Evolutionary conservation across 345 rosid species (phyloP), one percentile per base, ranked within the genome.

Genomic region (Gossypium stocksii): DNA sequence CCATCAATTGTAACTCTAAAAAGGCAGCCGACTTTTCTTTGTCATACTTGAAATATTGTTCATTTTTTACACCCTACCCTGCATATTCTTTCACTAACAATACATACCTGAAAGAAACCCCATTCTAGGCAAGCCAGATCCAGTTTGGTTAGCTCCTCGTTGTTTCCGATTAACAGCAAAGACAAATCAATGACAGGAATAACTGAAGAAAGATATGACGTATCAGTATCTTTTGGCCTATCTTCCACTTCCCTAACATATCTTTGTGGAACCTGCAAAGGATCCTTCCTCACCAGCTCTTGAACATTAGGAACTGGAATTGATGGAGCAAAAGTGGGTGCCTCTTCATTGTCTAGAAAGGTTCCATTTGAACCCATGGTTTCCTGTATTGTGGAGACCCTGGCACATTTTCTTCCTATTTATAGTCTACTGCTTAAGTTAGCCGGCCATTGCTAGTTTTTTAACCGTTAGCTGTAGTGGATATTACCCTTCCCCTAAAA

Each of bases 241-340:
- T 76, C 79, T 65, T 84, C 77, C 19, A 44, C 29, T 25, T 44
- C 58, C 60, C 83, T 74, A 38, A 79, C 22, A 15, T 81, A 66
- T 75, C 80, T 79, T 57, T 77, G 66, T 65, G 80, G 83, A 72
- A 77, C 75, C 12, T 75, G 72, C 17, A 65, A 41, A 63, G 82
- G 87, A 14, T 77, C 61, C n/a, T 23, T 45, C 74, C 68, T 76
- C 22, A 59, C 78, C 74, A 81, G 54, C 53, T 81, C 85, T 73
- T 72, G 86, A 48, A 77, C 85, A 69, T 76, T 84, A 46, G 82
- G 82, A 17, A 79, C 77, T 0, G 86, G 80, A 15, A 83, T 4
- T 15, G 78, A 80, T 52, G 80, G 66, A 0, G 10, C 82, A 45
- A 57, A 78, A 20, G 23, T 52, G 0, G 80, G 80, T 0, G 58